These are phyloP conservation scores for Botryosphaeria agaves DNA, from an alignment of 2,329 filamentous ascomycete genomes.

Conservation along the genomic window DNA sequence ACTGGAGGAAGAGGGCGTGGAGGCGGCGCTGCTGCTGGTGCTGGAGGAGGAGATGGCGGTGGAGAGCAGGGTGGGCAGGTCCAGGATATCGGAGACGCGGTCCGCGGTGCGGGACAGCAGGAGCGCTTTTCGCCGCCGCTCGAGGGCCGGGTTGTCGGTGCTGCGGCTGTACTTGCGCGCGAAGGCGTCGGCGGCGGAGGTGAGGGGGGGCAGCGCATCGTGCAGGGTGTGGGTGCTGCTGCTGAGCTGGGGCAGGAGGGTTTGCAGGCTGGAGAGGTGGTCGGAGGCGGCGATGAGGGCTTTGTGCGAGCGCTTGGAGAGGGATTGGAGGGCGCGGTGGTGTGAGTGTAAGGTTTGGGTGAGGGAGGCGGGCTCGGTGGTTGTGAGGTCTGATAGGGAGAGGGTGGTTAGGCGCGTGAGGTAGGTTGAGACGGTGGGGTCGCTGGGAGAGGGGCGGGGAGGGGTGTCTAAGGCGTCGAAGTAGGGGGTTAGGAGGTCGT, in stretches of 20 bases:
- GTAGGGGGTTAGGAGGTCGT: constrained; percentile 53
- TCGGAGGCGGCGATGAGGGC: constrained; percentile 66
- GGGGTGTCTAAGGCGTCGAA: constrained; percentile 28
- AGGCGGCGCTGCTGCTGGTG: constrained; percentile 28
- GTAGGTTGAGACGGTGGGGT: constrained; percentile 48
- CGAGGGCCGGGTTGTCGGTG: constrained; percentile 43
- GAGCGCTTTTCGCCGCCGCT: constrained; percentile 60
- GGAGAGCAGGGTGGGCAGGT: constrained; percentile 70
- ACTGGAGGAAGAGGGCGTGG: constrained; percentile 14
- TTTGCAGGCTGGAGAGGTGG: constrained; percentile 54
- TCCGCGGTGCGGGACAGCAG: constrained; percentile 76
- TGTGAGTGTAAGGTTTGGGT: constrained; percentile 65
- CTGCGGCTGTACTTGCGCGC: constrained; percentile 67
- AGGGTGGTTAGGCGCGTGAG: constrained; percentile 63
- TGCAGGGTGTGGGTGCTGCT: constrained; percentile 49
- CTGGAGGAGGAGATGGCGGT: constrained; percentile 50
- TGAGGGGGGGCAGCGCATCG: constrained; percentile 58
- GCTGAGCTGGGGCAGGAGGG: constrained; percentile 54
- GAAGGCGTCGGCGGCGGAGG: constrained; percentile 63
- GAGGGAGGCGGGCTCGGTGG: constrained; percentile 63
- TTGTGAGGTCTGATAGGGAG: constrained; percentile 52
- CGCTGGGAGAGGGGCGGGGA: constrained; percentile 20
- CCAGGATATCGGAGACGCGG: constrained; percentile 75
- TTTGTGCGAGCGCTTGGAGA: constrained; percentile 81
- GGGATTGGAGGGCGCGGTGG: constrained; percentile 65